Percentiles rank a stretch among this genome's conserved stretches.
phyloP scores from a whole-genome alignment of 345 rosid genomes.

The Eutrema heterophyllum region DNA sequence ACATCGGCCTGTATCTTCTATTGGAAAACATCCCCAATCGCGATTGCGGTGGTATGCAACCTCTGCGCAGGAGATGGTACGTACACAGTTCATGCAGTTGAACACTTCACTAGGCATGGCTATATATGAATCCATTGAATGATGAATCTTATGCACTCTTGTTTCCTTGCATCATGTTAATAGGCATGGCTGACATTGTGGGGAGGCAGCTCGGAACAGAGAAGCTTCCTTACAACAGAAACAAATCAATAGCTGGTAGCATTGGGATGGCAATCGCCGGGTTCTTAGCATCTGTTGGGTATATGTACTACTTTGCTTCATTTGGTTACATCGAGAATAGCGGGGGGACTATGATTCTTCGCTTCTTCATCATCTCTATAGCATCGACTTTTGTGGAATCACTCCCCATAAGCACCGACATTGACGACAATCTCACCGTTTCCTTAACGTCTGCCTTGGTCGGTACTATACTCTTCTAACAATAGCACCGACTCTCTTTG shows the following conservation, averaged over 20 bases:
- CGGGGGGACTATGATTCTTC: constrained; percentile 41
- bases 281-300: constrained; percentile 65
- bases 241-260: constrained; percentile 83
- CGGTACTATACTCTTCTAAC: constrained; percentile 50
- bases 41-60: constrained; percentile 80
- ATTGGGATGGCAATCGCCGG: constrained; percentile 73
- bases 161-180: background rate
- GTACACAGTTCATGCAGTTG: no score
- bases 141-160: background rate
- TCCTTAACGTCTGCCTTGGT: constrained; percentile 56
- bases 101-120: no score
- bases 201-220: constrained; percentile 67
- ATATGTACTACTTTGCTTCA: constrained; percentile 61
- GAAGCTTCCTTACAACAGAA: constrained; percentile 75
- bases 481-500: background rate
- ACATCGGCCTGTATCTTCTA: constrained; percentile 53
- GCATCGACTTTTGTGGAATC: constrained; percentile 84
- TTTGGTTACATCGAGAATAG: constrained; percentile 55
- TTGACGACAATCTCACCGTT: constrained; percentile 91
- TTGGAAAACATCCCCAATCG: constrained; percentile 80
- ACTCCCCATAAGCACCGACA: constrained; percentile 65
- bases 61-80: constrained; percentile 99
- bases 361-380: constrained; percentile 60
- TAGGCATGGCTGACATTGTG: constrained; percentile 84
- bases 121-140: background rate